Evolutionary conservation across 352 stramenopile species (phyloP).

Genomic region (Aphanomyces invadans): DNA sequence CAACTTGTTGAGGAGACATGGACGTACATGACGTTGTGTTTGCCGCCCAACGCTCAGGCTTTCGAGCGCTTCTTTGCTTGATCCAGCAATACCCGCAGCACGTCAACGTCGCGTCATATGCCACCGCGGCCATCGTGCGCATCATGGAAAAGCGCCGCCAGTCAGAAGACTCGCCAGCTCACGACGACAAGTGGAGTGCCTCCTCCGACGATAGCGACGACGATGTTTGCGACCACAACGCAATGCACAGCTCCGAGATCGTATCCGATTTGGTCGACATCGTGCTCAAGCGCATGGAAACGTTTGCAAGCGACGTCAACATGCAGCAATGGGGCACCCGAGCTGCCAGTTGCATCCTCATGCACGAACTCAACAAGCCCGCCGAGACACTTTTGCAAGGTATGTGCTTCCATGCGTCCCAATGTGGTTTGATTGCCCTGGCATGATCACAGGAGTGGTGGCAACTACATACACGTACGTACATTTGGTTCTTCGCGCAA

Average conservation of each 20-base stretch:
- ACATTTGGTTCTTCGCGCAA: slow-evolving; percentile 1
- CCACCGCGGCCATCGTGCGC: background rate
- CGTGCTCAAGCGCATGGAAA: slow-evolving; percentile 16
- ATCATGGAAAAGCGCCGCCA: background rate
- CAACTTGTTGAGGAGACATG: too few species aligned
- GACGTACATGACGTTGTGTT: slow-evolving; percentile 17
- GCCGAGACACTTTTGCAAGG: background rate
- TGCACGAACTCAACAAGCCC: background rate
- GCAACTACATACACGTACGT: background rate
- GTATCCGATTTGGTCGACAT: background rate
- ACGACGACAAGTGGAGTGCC: background rate
- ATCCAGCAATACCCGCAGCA: slow-evolving; percentile 6
- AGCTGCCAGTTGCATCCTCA: background rate
- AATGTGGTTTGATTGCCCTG: background rate
- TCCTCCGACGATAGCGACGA: slow-evolving; percentile 15
- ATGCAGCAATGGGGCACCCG: slow-evolving; percentile 15
- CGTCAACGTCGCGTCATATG: background rate
- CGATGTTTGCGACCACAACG: background rate
- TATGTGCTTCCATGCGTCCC: too few species aligned
- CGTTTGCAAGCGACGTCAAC: slow-evolving; percentile 6
- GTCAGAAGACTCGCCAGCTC: too few species aligned
- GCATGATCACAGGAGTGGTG: background rate
- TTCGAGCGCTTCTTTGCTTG: background rate
- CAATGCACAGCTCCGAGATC: background rate
- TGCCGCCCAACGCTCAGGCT: background rate